Evolutionary conservation across 2,329 filamentous ascomycete genomes (phyloP), one percentile per base, ranked within the genome.

Genomic region (Xylariaceae sp.): DNA sequence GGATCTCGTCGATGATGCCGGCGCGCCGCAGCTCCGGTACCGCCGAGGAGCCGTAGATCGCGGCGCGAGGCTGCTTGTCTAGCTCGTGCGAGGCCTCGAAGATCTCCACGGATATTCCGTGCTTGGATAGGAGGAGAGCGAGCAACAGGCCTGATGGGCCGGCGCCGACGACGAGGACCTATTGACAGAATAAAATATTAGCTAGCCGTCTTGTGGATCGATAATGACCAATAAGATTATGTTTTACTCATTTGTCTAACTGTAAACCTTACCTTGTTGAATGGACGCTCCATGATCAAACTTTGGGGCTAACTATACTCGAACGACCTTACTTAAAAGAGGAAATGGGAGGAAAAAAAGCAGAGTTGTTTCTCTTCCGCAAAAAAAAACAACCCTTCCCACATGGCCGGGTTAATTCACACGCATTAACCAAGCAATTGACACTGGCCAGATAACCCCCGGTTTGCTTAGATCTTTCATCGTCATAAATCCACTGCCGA

Each of bases 51-150:
- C 81, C 83, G 67, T 87, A 87, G 70, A 87, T 83, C 2, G 85
- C 82, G 12, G 86, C 86, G 24, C 86, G 82, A 0, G 86, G 86
- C 55, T 84, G 83, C 55, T 80, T 75, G 72, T 87, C 83, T 41
- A 87, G 76, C 51, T 79, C 74, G 23, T 76, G 68, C 2, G 79
- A 77, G 2, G 80, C 79, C 64, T 89, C 86, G 50, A 88, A 74
- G 19, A 86, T 75, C 21, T 79, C 79, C 39, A 82, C 79, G 26
- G 76, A 72, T 57, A 86, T 82, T 40, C 77, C 76, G 49, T 80
- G 76, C 62, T 80, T 78, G 17, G 81, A 76, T 6, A 87, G 78
- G 2, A 86, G 75, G 2, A 85, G 74, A 12, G 75, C 77, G n/a
- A 79, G 74, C 6, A 82, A 71, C 2, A 82, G 74, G 16, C 80